Base-by-base conservation (phyloP, 805 yeast species). In the Lipomyces orientalis region DNA sequence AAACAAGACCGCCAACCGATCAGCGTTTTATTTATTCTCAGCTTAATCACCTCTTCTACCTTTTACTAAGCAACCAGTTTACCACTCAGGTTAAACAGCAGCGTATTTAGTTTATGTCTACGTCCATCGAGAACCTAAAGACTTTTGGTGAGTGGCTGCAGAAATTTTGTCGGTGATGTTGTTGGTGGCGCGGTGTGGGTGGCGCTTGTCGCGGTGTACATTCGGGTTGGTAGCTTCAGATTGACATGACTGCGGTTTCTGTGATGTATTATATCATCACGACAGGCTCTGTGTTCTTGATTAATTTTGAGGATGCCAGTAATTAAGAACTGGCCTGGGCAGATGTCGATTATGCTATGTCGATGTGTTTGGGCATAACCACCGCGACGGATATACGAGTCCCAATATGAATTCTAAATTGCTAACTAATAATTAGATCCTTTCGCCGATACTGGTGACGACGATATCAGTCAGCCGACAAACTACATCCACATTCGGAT, bases 401-500 rank as follows among this genome's bases (percentile, higher is more conserved):
- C 16, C 16, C 8, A 31, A 5, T 31, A 14, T 16, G 22, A 14
- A 14, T 12, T 57, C 55, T 65, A 29, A n/a, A 16, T 65, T 39
- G 34, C 25, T 43, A 43, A 31, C 55, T 4, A 16, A 10, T 31
- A 34, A 12, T 16, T 58, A 69, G 97, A 94, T 84, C 99, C 99
- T 72, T 94, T 94, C 89, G 98, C 98, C 89, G 99, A 94, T 83
- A 93, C 98, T 83, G 98, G 98, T 86, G 98, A 94, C 87, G 96
- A 95, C 84, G 97, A 94, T 81, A 90, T 62, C 56, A 76, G 97
- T 76, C 94, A 94, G 83, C 90, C 97, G 78, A 88, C 96, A 68
- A 93, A 91, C 85, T 92, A 93, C 84, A 91, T 94, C 82, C 99
- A 73, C 61, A 81, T 94, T 81, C 96, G 99, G 86, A 94, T 96